Evolutionary conservation across 768 basidiomycete genomes (phyloP), one percentile per base, ranked within the genome.

Genomic region (Pleurotus sapidus): DNA sequence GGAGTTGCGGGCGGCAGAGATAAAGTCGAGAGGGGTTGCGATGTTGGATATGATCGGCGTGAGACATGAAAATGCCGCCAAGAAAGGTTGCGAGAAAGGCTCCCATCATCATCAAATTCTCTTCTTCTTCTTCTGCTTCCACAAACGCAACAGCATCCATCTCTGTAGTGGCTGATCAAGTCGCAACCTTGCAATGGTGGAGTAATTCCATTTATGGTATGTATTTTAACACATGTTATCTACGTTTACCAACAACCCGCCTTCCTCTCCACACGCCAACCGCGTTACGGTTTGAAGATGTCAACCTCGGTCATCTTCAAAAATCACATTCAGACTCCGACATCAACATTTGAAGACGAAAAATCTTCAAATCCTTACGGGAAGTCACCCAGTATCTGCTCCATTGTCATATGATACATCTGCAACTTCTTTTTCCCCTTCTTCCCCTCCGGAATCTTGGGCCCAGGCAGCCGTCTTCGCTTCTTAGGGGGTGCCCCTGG

Each of bases 1-100:
- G 66, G 1, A 78, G 64, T n/a, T 74, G 57, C 0, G 64, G 42
- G 1, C 69, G 65, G 20, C 59, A 56, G 7, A 76, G 70, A 49
- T 75, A 75, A 2, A 62, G 58, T 4, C 66, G 67, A 8, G 23
- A 30, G 14, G 25, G 18, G 30, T 49, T 24, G 12, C 24, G 48
- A 14, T 27, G 39, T n/a, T n/a, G 39, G 2, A 40, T n/a, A 40
- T 2, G 11, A n/a, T 40, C n/a, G n/a, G 39, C 39, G n/a, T 40
- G 39, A 11, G 39, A 40, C 39, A 40, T 40, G 39, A 40, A 40
- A 11, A 40, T 40, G 11, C 39, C 39, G n/a, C 11, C 39, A 3
- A 40, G 9, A n/a, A 40, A n/a, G n/a, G 39, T 40, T n/a, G 39
- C 39, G 11, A 40, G 9, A 40, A 40, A 40, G 39, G 39, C 39